phyloP scores from a whole-genome alignment of 2,329 filamentous ascomycete genomes.

The Ceratocystis colombiana region DNA sequence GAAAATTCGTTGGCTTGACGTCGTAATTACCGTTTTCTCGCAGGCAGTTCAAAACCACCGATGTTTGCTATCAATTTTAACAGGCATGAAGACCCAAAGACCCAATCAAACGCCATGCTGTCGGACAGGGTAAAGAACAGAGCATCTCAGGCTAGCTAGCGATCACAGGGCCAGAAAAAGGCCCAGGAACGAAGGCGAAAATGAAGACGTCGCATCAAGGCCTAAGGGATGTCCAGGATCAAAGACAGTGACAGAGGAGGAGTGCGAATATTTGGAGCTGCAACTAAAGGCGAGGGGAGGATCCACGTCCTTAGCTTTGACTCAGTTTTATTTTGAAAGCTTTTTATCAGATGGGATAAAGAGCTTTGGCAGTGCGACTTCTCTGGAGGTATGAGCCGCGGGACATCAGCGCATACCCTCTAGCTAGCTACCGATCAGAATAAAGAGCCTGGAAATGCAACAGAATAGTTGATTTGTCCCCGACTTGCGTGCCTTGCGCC shows the following conservation, averaged over 20 bases:
- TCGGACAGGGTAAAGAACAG: too few relatives aligned
- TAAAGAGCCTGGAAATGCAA: background rate
- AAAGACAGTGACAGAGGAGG: background rate
- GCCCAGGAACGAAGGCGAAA: background rate
- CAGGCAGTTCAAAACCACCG: background rate
- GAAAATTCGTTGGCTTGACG: background rate
- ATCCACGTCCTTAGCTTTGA: background rate
- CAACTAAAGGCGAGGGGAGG: background rate
- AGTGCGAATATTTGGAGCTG: background rate
- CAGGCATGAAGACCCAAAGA: too few relatives aligned
- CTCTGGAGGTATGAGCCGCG: too few relatives aligned
- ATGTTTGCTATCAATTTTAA: too few relatives aligned
- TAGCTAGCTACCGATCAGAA: too few relatives aligned
- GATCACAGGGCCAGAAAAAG: background rate
- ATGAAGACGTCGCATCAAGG: background rate
- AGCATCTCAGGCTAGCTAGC: background rate
- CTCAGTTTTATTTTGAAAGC: slow-evolving; percentile 10
- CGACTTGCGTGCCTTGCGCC: background rate
- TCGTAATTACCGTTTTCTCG: background rate
- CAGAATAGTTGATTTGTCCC: background rate
- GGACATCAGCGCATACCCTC: too few relatives aligned
- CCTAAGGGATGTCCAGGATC: background rate
- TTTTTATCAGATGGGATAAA: slow-evolving; percentile 18
- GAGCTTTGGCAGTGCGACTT: background rate
- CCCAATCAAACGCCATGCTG: too few relatives aligned